A percentile compares a stretch with the other conserved stretches of the same genome.
These are phyloP conservation scores for Cercospora janseana DNA, from an alignment of 2,329 filamentous ascomycete species.

Conservation along the genomic window DNA sequence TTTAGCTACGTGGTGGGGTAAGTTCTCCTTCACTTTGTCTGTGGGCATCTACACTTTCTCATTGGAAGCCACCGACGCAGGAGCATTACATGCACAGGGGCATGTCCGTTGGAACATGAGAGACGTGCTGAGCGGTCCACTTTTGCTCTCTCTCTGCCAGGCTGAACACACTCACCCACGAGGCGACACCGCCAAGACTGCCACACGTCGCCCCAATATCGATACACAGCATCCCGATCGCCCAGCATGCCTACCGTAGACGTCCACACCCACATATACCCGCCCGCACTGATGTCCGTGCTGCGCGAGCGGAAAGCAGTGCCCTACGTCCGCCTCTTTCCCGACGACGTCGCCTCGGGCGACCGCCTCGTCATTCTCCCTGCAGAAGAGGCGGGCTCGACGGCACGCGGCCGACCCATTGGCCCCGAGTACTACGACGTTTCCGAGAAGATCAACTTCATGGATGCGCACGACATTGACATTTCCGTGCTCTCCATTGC, in stretches of 20 bases:
- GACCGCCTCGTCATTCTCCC: constrained; percentile 55
- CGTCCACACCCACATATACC: constrained; percentile 64
- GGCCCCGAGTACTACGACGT: constrained; percentile 82
- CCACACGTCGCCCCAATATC: neutral
- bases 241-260: constrained; percentile 50
- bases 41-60: neutral
- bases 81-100: neutral
- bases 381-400: constrained; percentile 34
- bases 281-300: constrained; percentile 52
- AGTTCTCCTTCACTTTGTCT: constrained; percentile 1
- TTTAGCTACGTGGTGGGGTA: constrained; percentile 11
- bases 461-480: constrained; percentile 78
- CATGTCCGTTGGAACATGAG: too few species aligned
- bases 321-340: constrained; percentile 69
- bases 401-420: constrained; percentile 72
- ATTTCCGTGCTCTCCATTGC: constrained; percentile 84
- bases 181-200: constrained; percentile 1
- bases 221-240: neutral
- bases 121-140: too few species aligned
- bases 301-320: constrained; percentile 59
- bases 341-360: constrained; percentile 47
- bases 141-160: too few species aligned
- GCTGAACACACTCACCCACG: neutral
- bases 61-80: neutral
- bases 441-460: constrained; percentile 76